Evolutionary conservation across 208 protist genomes (phyloP), one percentile per base, ranked within the genome.

Genomic region (Giardia duodenalis): DNA sequence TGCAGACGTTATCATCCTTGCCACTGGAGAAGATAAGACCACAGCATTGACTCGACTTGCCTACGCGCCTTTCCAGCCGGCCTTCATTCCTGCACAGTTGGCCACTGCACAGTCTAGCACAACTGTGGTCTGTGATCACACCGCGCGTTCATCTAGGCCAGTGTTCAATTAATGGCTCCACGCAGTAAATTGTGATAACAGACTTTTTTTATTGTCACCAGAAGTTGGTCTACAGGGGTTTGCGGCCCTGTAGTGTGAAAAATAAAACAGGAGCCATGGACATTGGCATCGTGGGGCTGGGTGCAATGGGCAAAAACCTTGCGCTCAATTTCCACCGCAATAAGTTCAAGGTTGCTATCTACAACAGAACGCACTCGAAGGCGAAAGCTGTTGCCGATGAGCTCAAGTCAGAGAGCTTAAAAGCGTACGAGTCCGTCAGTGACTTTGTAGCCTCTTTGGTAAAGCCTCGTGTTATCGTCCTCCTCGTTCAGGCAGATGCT

Each of bases 261-360:
- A 22, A 88, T n/a, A 90, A 93, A 93, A 86, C 87, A 93, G 10
- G 87, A 93, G 0, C 19, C 57, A 30, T 30, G 30, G 93, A 95
- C 1, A 96, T 98, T 92, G 97, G 97, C 90, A 95, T 99, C 76
- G 96, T 99, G 67, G 98, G 98, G 86, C 95, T 99, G 3, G 98
- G 96, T 92, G 97, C 99, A 42, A 99, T 99, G 98, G 98, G 98
- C 92, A 95, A 98, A 93, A 99, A 99, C 95, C 94, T 99, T 45
- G 97, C 97, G 10, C 95, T 99, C 46, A 99, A 99, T 95, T 98
- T 99, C 94, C 97, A 97, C 42, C 96, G 97, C 92, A 96, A 98
- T 92, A 97, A 97, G 47, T 99, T 98, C 92, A 93, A 95, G 0
- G 96, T 98, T 10, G 95, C 97, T 4, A 96, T 98, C 22, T 97